phyloP scores from a whole-genome alignment of 23 red algal genomes.

The Gracilaria vermiculophylla region DNA sequence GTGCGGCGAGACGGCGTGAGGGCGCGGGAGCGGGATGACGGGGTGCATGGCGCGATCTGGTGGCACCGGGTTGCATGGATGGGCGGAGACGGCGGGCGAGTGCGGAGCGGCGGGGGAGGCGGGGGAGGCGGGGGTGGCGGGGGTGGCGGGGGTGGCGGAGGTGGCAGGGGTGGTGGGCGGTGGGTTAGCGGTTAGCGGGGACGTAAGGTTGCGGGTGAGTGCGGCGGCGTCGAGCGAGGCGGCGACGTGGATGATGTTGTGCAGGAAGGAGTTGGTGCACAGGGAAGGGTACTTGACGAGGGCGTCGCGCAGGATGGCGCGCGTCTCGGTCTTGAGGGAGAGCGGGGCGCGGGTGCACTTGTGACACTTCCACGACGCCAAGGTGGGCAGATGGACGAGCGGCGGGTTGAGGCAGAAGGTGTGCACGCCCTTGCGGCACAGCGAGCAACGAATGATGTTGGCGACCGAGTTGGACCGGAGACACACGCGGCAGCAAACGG shows the following conservation, averaged over 20 bases:
- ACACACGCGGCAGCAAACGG: neutral
- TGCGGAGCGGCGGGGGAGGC: neutral
- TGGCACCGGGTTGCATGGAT: neutral
- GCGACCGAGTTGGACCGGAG: neutral
- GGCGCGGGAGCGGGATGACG: neutral
- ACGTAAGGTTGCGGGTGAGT: neutral
- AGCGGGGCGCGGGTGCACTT: neutral
- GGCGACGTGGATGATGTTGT: neutral
- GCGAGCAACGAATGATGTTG: constrained; percentile 13
- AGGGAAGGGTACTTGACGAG: neutral
- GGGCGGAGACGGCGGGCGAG: neutral
- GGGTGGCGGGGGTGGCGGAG: neutral
- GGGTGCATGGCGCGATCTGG: neutral
- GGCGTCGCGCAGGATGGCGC: constrained; percentile 2
- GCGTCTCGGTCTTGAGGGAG: constrained; percentile 17
- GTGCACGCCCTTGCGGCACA: constrained; percentile 13
- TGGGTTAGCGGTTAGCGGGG: neutral
- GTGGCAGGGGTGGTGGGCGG: no score
- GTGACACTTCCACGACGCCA: neutral
- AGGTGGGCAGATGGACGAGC: neutral
- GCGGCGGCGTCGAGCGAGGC: neutral
- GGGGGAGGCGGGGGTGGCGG: neutral
- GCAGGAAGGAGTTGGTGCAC: neutral
- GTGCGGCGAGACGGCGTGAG: neutral
- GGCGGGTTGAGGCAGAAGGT: constrained; percentile 28